These are phyloP conservation scores for Lentinula boryana DNA, from an alignment of 768 basidiomycete species.

Conservation along the genomic window DNA sequence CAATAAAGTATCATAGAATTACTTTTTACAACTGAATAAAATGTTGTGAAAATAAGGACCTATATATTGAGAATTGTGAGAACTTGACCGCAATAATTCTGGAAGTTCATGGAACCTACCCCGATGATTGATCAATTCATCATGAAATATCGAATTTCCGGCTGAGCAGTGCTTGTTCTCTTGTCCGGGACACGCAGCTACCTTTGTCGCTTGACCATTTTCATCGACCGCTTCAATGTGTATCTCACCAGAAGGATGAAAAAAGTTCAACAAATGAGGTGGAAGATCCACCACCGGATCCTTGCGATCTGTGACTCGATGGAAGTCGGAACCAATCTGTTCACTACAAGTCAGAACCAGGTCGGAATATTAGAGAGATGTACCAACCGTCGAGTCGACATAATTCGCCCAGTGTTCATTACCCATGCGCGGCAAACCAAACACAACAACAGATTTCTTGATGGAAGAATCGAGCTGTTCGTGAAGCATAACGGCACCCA, in stretches of 20 bases:
- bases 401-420: conserved; percentile 9
- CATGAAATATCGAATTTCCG: background rate
- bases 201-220: background rate
- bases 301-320: background rate
- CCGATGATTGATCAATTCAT: background rate
- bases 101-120: background rate
- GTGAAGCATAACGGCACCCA: background rate
- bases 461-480: background rate
- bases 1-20: background rate
- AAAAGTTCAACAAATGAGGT: background rate
- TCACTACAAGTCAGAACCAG: background rate
- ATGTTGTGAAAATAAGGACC: background rate
- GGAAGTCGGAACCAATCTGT: background rate
- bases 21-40: background rate
- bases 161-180: background rate
- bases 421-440: conserved; percentile 1
- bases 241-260: background rate
- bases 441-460: background rate
- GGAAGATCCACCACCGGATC: background rate
- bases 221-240: background rate
- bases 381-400: conserved; percentile 8
- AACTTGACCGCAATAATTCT: background rate
- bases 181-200: background rate
- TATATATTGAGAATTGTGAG: background rate
- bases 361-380: background rate